Evolutionary conservation across 192 early-diverging fungal genomes (phyloP).

Genomic region (Linnemannia exigua): DNA sequence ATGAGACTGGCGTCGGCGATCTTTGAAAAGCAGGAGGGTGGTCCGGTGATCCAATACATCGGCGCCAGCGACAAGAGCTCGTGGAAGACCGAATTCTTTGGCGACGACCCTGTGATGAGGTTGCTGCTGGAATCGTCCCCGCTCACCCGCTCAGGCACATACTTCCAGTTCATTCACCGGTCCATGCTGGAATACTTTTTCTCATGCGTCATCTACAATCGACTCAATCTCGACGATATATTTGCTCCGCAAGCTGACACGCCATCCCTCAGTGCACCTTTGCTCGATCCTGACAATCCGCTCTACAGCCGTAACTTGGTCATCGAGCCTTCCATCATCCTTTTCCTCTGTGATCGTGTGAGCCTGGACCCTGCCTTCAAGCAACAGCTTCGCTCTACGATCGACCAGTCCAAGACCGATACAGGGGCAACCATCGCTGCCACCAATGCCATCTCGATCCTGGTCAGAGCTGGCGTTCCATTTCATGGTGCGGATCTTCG

Average conservation of each 20-base stretch:
- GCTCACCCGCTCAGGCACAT: neutral
- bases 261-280: neutral
- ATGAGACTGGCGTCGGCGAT: neutral
- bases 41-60: neutral
- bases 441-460: neutral
- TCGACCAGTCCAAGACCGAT: neutral
- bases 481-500: slow-evolving; percentile 4
- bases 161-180: neutral
- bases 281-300: neutral
- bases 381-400: neutral
- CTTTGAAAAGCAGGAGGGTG: neutral
- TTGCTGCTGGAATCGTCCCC: neutral
- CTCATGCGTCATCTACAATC: neutral
- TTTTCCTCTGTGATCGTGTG: neutral
- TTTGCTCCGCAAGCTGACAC: neutral
- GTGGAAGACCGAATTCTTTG: slow-evolving; percentile 6
- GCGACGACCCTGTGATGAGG: neutral
- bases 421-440: neutral
- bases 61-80: neutral
- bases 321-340: neutral
- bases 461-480: neutral
- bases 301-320: neutral
- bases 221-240: neutral
- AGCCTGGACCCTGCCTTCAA: neutral
- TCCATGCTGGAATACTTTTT: neutral